Conservation (phyloP, 345 rosid species). For the Balakata baccata region DNA sequence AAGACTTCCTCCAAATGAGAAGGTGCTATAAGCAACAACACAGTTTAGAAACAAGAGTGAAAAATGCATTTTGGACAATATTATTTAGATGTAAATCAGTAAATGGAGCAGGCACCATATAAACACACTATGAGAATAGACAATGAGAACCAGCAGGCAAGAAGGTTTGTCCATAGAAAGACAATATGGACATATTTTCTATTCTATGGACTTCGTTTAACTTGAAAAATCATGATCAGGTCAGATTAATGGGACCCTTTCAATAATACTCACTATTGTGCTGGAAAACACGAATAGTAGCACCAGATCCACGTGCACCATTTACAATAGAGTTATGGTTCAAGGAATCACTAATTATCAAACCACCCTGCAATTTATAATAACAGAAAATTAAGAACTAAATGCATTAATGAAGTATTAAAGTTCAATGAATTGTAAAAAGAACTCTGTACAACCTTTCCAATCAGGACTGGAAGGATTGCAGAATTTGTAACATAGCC, state of each 20-base stretch:
- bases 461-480: constrained; percentile 82
- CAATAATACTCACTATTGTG: constrained; percentile 66
- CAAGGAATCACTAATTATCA: constrained; percentile 88
- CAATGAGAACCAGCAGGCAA: not conserved
- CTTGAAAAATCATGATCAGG: not conserved
- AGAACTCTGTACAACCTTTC: constrained; percentile 50
- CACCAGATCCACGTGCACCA: constrained; percentile 98
- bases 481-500: constrained; percentile 88
- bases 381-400: not conserved
- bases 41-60: not conserved
- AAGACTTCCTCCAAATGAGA: constrained; percentile 86
- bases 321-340: constrained; percentile 93
- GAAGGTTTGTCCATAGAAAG: not conserved
- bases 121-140: not conserved
- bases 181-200: not conserved
- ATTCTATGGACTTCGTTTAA: not conserved
- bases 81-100: too few species aligned
- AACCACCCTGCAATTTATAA: constrained; percentile 59
- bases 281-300: constrained; percentile 89
- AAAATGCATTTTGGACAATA: not conserved
- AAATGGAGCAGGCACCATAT: not conserved
- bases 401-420: not conserved
- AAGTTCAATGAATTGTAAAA: not conserved
- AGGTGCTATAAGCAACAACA: constrained; percentile 52
- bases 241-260: not conserved